Conservation (phyloP, 1,284 basidiomycete species). For the Austropuccinia psidii region DNA sequence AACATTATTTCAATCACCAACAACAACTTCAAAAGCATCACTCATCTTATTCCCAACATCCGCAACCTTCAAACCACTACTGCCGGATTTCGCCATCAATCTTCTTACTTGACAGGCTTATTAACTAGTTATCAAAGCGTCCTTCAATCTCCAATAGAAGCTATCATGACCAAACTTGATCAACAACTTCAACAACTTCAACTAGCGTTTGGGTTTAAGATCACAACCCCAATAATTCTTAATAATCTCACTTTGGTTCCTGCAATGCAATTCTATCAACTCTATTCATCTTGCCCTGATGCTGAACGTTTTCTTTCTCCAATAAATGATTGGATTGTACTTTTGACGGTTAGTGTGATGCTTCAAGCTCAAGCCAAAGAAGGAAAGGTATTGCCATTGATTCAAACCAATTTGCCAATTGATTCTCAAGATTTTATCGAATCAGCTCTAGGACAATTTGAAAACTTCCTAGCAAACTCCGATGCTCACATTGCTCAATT, state of each 20-base stretch:
- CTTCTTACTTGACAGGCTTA: constrained; percentile 28
- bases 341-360: constrained; percentile 29
- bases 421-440: constrained; percentile 13
- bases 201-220: constrained; percentile 21
- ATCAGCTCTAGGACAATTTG: constrained; percentile 2
- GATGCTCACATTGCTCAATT: background rate
- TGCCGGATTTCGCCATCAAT: constrained; percentile 19
- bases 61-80: constrained; percentile 5
- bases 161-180: no score
- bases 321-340: constrained; percentile 23
- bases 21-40: no score
- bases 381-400: background rate
- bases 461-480: background rate
- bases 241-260: constrained; percentile 25
- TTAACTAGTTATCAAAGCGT: constrained; percentile 26
- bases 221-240: constrained; percentile 33
- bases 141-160: background rate
- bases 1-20: no score
- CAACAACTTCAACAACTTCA: constrained; percentile 14
- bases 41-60: constrained; percentile 28
- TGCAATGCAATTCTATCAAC: constrained; percentile 21
- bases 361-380: constrained; percentile 25
- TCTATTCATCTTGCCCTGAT: background rate
- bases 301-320: background rate
- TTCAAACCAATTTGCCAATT: background rate